Percentiles rank a stretch among this genome's conserved stretches.
Evolutionary conservation across 805 yeast species (phyloP).

Genomic region (Metschnikowia baotianmanensis): DNA sequence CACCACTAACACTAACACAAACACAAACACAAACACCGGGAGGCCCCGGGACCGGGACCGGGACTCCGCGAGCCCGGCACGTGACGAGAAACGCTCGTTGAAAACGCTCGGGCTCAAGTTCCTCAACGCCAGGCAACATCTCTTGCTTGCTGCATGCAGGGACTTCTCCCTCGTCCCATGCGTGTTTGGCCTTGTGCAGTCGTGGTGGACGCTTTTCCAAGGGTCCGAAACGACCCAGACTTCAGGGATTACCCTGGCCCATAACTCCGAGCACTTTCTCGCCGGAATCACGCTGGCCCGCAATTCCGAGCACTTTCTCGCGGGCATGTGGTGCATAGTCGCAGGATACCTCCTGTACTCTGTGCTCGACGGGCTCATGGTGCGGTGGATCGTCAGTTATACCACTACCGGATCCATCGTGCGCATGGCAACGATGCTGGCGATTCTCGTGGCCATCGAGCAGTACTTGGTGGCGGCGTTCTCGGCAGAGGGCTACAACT

Average conservation of each 20-base stretch:
- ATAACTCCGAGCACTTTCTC: slow-evolving; percentile 74
- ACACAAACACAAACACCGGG: neutral
- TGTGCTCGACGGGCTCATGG: slow-evolving; percentile 84
- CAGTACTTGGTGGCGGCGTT: slow-evolving; percentile 64
- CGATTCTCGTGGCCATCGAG: slow-evolving; percentile 68
- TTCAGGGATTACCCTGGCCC: slow-evolving; percentile 53
- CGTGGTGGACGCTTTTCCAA: slow-evolving; percentile 39
- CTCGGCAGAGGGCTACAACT: slow-evolving; percentile 63
- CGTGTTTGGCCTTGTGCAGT: slow-evolving; percentile 49
- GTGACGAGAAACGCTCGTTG: slow-evolving; percentile 24
- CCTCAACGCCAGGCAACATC: slow-evolving; percentile 72
- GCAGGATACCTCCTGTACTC: slow-evolving; percentile 81
- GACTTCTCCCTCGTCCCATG: slow-evolving; percentile 74
- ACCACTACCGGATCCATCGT: slow-evolving; percentile 85
- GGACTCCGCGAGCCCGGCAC: slow-evolving; percentile 15
- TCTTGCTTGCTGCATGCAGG: slow-evolving; percentile 72
- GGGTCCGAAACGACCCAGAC: no score
- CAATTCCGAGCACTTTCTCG: slow-evolving; percentile 73
- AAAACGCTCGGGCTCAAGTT: slow-evolving; percentile 68
- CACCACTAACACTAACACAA: slow-evolving; percentile 13
- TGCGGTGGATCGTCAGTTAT: slow-evolving; percentile 91
- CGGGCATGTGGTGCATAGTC: slow-evolving; percentile 92
- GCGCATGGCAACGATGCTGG: slow-evolving; percentile 78
- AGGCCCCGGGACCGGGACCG: slow-evolving; percentile 7
- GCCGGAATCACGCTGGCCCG: slow-evolving; percentile 63